phyloP scores from a whole-genome alignment of 129 eudicot genomes.

The Kitagawia praeruptora region DNA sequence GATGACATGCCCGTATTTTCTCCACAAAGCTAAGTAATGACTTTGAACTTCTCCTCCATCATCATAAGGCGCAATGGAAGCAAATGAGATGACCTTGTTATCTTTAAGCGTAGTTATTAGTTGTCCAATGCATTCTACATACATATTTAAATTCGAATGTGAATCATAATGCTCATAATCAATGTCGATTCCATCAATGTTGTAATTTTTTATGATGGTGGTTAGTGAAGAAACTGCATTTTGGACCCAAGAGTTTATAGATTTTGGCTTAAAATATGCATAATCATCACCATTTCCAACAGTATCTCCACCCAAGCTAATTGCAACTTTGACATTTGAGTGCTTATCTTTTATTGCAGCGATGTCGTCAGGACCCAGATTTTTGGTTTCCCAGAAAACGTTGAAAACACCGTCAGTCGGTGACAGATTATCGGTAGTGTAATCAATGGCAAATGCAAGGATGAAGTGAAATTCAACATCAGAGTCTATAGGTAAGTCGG shows the following conservation, averaged over 20 bases:
- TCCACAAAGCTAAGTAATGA: constrained; percentile 42
- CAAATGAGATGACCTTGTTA: constrained; percentile 26
- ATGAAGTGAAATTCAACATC: constrained; percentile 45
- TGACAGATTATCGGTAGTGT: constrained; percentile 25
- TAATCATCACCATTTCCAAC: constrained; percentile 13
- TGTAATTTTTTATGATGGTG: constrained; percentile 29
- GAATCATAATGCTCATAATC: constrained; percentile 50
- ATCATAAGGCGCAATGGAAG: constrained; percentile 55
- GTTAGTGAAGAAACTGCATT: constrained; percentile 50
- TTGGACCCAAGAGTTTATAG: constrained; percentile 47
- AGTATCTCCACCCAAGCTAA: constrained; percentile 58
- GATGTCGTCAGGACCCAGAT: constrained; percentile 32
- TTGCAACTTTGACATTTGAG: constrained; percentile 40
- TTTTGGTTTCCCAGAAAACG: constrained; percentile 38
- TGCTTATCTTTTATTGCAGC: constrained; percentile 27
- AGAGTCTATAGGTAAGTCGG: constrained; percentile 39
- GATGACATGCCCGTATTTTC: constrained; percentile 37
- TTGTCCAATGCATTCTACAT: constrained; percentile 46
- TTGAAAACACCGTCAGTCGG: constrained; percentile 46
- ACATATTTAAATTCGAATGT: constrained; percentile 21
- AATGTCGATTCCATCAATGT: constrained; percentile 51
- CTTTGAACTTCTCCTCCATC: constrained; percentile 33
- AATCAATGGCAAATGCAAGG: constrained; percentile 47
- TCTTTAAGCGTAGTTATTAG: constrained; percentile 38
- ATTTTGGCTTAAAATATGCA: constrained; percentile 29